Evolutionary conservation across 2,329 filamentous ascomycete genomes (phyloP).

Genomic region (Lachnellula suecica): DNA sequence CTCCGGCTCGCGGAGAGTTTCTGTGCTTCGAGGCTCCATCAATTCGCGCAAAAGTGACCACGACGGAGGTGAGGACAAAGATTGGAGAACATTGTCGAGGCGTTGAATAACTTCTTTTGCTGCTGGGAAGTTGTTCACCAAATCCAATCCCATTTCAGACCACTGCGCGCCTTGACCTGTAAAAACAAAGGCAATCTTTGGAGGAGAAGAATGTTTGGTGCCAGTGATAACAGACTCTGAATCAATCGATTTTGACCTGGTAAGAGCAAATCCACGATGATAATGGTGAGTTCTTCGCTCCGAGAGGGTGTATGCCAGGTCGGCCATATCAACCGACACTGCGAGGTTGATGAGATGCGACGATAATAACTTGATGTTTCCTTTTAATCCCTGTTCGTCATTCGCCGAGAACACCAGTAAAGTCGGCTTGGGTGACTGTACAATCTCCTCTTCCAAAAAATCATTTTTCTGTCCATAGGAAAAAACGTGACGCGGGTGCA

Average conservation of each 20-base stretch:
- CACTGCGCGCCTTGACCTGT: conserved; percentile 29
- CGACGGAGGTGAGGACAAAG: neutral
- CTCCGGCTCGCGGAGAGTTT: conserved; percentile 2
- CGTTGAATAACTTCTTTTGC: neutral
- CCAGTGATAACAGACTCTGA: neutral
- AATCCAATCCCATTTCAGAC: conserved; percentile 22
- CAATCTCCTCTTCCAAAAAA: conserved; percentile 4
- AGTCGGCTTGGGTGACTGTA: neutral
- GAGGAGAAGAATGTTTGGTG: neutral
- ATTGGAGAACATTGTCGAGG: conserved; percentile 2
- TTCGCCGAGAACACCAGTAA: conserved; percentile 9
- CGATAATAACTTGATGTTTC: neutral
- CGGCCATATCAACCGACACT: neutral
- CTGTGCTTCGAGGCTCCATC: neutral
- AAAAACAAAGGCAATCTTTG: conserved; percentile 19
- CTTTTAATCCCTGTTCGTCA: conserved; percentile 4
- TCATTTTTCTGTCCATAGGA: neutral
- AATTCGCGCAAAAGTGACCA: conserved; percentile 4
- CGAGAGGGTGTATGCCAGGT: conserved; percentile 28
- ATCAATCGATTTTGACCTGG: neutral
- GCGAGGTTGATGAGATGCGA: conserved; percentile 7
- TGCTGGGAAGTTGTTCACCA: conserved; percentile 3
- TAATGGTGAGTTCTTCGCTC: conserved; percentile 18
- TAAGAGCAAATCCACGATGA: neutral
- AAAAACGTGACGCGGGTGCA: neutral